Percentiles rank a stretch among this genome's conserved stretches.
These are phyloP conservation scores for Psilocybe cyanescens DNA, from an alignment of 768 basidiomycete species.

Conservation along the genomic window DNA sequence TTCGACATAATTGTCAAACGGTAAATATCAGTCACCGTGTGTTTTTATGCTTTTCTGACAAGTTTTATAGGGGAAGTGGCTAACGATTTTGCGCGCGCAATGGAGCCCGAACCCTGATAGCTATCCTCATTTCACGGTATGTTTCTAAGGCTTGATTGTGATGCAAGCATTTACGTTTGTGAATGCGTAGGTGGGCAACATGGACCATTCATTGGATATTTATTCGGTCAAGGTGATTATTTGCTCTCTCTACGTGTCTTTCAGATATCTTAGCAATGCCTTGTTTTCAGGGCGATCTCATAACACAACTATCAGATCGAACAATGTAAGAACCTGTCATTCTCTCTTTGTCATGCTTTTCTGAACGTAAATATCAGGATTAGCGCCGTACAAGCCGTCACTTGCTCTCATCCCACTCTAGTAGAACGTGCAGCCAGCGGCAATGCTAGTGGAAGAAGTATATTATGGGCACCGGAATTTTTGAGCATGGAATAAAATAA, in stretches of 20 bases:
- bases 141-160: constrained; percentile 20
- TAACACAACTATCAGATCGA: constrained; percentile 65
- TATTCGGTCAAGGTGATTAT: constrained; percentile 67
- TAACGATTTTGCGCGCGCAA: constrained; percentile 76
- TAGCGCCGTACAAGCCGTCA: constrained; percentile 88
- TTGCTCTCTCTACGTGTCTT: background rate
- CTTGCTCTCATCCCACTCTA: constrained; percentile 79
- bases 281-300: constrained; percentile 61
- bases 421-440: constrained; percentile 78
- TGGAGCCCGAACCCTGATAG: constrained; percentile 81
- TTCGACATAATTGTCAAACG: constrained; percentile 82
- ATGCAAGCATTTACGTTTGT: background rate
- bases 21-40: constrained; percentile 40
- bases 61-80: constrained; percentile 71
- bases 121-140: constrained; percentile 83
- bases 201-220: constrained; percentile 80
- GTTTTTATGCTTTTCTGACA: background rate
- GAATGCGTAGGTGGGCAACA: constrained; percentile 63
- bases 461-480: constrained; percentile 65
- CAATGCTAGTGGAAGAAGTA: constrained; percentile 79
- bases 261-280: background rate
- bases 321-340: constrained; percentile 42
- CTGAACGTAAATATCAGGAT: constrained; percentile 47
- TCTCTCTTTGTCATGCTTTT: constrained; percentile 1
- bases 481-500: constrained; percentile 8